Evolutionary conservation across 2,329 filamentous ascomycete species (phyloP).

Genomic region (Coniosporium tulheliwenetii): DNA sequence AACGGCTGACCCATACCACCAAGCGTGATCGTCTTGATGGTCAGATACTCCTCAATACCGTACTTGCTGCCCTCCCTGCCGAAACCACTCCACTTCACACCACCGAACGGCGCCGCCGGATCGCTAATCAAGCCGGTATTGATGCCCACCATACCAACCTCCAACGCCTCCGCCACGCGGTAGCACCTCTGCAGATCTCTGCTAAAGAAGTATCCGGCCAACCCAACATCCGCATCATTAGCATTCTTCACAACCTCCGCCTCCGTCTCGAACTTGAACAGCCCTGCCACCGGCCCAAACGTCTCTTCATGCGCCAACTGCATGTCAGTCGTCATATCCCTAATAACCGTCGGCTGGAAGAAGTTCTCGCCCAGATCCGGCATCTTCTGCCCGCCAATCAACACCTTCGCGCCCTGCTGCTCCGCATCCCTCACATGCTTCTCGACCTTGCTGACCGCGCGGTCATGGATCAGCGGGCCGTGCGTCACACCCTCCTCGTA

Average conservation of each 20-base stretch:
- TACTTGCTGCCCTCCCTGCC: slow-evolving; percentile 34
- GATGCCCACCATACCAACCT: slow-evolving; percentile 72
- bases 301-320: slow-evolving; percentile 76
- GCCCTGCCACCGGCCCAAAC: slow-evolving; percentile 80
- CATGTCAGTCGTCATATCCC: slow-evolving; percentile 78
- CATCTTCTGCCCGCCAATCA: slow-evolving; percentile 60
- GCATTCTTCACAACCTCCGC: slow-evolving; percentile 74
- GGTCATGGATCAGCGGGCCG: slow-evolving; percentile 71
- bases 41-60: slow-evolving; percentile 33
- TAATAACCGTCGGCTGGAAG: slow-evolving; percentile 78
- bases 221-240: slow-evolving; percentile 68
- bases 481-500: slow-evolving; percentile 59
- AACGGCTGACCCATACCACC: slow-evolving; percentile 46
- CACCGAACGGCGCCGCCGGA: slow-evolving; percentile 30
- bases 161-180: slow-evolving; percentile 48
- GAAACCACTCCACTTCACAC: slow-evolving; percentile 34
- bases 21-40: slow-evolving; percentile 33
- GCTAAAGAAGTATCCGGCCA: slow-evolving; percentile 90
- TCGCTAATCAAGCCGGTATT: slow-evolving; percentile 36
- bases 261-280: slow-evolving; percentile 82
- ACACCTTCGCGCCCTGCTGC: slow-evolving; percentile 58
- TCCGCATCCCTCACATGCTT: slow-evolving; percentile 67
- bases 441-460: slow-evolving; percentile 66
- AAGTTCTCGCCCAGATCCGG: slow-evolving; percentile 70
- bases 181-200: slow-evolving; percentile 42